phyloP scores from a whole-genome alignment of 345 rosid genomes.

The Citrus maxima region DNA sequence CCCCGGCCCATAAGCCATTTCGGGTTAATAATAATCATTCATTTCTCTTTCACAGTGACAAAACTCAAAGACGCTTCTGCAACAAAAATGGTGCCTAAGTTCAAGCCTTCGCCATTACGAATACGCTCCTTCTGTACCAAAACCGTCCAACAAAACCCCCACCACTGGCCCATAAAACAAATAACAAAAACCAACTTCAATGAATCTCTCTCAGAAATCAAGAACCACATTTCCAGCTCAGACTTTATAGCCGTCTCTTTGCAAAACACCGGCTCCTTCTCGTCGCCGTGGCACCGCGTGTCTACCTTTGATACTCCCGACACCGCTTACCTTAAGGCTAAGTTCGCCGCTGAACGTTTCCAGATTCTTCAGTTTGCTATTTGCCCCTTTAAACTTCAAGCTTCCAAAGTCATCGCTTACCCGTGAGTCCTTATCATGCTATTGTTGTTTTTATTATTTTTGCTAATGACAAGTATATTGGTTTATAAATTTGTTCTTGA shows the following conservation, averaged over 20 bases:
- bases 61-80: background rate
- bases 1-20: background rate
- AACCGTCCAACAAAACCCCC: slow-evolving; percentile 11
- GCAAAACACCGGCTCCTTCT: slow-evolving; percentile 64
- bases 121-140: slow-evolving; percentile 46
- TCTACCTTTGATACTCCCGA: slow-evolving; percentile 65
- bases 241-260: slow-evolving; percentile 73
- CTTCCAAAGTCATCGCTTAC: slow-evolving; percentile 49
- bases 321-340: slow-evolving; percentile 70
- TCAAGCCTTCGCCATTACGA: slow-evolving; percentile 11
- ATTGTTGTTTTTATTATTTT: background rate
- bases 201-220: slow-evolving; percentile 45
- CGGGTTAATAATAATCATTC: background rate
- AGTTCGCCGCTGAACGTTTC: slow-evolving; percentile 63
- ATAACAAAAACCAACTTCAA: slow-evolving; percentile 64
- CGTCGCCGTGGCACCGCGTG: slow-evolving; percentile 81
- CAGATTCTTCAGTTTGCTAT: slow-evolving; percentile 78
- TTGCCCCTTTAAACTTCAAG: slow-evolving; percentile 64
- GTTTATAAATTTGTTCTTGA: background rate
- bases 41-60: background rate
- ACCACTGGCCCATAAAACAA: slow-evolving; percentile 53
- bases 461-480: background rate
- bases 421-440: slow-evolving; percentile 42
- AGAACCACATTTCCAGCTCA: slow-evolving; percentile 48
- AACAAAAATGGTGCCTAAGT: slow-evolving; percentile 6